phyloP scores from a whole-genome alignment of 331 rosid genomes.

The Malus hybrid region DNA sequence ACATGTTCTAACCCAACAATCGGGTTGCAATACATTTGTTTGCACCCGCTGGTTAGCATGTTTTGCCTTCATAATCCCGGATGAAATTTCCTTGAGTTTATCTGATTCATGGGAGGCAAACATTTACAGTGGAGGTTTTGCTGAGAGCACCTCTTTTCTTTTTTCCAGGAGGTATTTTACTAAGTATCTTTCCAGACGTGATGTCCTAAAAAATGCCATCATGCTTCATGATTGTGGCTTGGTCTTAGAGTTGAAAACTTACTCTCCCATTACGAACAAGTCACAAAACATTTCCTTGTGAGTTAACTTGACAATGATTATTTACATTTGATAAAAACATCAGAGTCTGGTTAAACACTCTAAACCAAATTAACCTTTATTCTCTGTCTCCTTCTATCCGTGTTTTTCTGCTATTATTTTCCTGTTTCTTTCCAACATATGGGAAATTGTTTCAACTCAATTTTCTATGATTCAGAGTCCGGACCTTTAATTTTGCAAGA shows the following conservation, averaged over 20 bases:
- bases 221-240: neutral
- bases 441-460: neutral
- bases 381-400: neutral
- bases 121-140: neutral
- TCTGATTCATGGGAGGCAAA: conserved; percentile 9
- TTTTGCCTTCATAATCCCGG: conserved; percentile 13
- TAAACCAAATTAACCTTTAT: neutral
- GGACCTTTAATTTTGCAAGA: neutral
- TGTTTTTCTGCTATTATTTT: neutral
- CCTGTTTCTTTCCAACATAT: neutral
- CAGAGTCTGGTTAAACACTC: neutral
- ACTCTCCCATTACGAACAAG: neutral
- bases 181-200: conserved; percentile 1
- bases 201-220: neutral
- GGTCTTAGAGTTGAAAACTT: neutral
- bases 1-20: neutral
- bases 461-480: neutral
- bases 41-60: neutral
- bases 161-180: neutral
- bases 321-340: neutral
- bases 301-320: neutral
- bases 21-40: neutral
- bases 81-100: neutral
- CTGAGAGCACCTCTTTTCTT: neutral
- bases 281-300: neutral